A percentile compares a stretch with the other conserved stretches of the same genome.
Conservation (phyloP, 768 basidiomycete species). For the Gloeostereum incarnatum region DNA sequence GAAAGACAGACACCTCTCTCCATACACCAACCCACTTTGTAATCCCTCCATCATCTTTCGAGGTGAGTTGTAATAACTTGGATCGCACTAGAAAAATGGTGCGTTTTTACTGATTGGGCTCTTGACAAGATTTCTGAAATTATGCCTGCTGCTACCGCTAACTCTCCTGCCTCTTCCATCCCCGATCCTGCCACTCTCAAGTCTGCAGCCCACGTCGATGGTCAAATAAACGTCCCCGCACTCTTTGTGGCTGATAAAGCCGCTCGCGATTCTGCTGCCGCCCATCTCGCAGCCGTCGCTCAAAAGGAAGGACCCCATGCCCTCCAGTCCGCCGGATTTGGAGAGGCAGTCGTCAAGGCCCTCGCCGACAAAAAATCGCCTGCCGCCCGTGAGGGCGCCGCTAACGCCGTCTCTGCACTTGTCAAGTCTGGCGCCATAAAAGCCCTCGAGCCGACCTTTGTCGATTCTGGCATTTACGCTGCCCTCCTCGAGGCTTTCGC, state of each 20-base stretch:
- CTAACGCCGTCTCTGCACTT: conserved; percentile 57
- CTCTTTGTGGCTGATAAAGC: conserved; percentile 86
- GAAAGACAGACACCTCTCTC: conserved; percentile 26
- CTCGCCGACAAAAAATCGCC: conserved; percentile 94
- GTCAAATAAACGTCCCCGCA: conserved; percentile 60
- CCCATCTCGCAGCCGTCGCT: conserved; percentile 58
- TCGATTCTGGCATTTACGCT: conserved; percentile 79
- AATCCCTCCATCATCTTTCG: conserved; percentile 24
- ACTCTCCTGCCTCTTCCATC: conserved; percentile 36
- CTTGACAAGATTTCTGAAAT: conserved; percentile 45
- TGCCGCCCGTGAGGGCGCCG: conserved; percentile 84
- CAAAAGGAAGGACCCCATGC: conserved; percentile 81
- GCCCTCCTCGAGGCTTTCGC: conserved; percentile 87
- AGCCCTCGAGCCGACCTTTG: conserved; percentile 83
- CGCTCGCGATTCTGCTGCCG: conserved; percentile 62
- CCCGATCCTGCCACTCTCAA: conserved; percentile 68
- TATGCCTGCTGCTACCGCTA: conserved; percentile 77
- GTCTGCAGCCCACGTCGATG: conserved; percentile 46
- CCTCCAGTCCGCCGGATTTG: conserved; percentile 62
- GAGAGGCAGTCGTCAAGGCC: conserved; percentile 70
- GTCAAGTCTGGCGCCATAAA: conserved; percentile 63
- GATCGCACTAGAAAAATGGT: not conserved
- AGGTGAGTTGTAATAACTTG: conserved; percentile 24
- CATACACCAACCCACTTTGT: conserved; percentile 7
- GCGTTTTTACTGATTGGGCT: conserved; percentile 4